Evolutionary conservation across 805 yeast species (phyloP).

Genomic region (Metschnikowia lochheadii): DNA sequence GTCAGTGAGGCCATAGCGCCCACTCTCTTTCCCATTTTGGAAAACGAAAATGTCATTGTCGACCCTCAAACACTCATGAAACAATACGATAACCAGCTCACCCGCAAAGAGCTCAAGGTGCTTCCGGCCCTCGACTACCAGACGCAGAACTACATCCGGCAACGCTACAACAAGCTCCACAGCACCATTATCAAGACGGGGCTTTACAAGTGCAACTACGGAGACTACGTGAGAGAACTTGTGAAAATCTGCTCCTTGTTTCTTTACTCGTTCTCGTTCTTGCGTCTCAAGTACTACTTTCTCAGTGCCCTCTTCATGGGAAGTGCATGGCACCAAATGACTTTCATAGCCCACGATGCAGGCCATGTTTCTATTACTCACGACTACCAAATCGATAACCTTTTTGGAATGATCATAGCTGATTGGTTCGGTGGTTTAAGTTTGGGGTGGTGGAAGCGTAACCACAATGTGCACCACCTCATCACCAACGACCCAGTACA

Average conservation of each 20-base stretch:
- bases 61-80: constrained; percentile 54
- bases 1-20: constrained; percentile 35
- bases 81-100: constrained; percentile 54
- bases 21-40: constrained; percentile 31
- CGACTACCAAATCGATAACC: constrained; percentile 68
- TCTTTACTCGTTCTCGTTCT: constrained; percentile 45
- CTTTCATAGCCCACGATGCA: constrained; percentile 86
- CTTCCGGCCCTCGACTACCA: constrained; percentile 64
- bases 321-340: constrained; percentile 82
- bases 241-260: constrained; percentile 56
- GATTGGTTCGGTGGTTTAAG: constrained; percentile 85
- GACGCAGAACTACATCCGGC: constrained; percentile 57
- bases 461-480: constrained; percentile 89
- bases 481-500: constrained; percentile 91
- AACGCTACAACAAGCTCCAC: constrained; percentile 60
- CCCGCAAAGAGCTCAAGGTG: constrained; percentile 49
- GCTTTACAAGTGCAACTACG: constrained; percentile 67
- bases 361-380: constrained; percentile 85
- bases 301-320: constrained; percentile 67
- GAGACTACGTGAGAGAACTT: constrained; percentile 67
- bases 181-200: constrained; percentile 51
- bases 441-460: constrained; percentile 92
- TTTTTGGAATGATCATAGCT: constrained; percentile 69
- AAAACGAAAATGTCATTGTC: constrained; percentile 28
- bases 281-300: constrained; percentile 42